Evolutionary conservation across 1,284 basidiomycete species (phyloP).

Genomic region (Microbotryum scabiosae): DNA sequence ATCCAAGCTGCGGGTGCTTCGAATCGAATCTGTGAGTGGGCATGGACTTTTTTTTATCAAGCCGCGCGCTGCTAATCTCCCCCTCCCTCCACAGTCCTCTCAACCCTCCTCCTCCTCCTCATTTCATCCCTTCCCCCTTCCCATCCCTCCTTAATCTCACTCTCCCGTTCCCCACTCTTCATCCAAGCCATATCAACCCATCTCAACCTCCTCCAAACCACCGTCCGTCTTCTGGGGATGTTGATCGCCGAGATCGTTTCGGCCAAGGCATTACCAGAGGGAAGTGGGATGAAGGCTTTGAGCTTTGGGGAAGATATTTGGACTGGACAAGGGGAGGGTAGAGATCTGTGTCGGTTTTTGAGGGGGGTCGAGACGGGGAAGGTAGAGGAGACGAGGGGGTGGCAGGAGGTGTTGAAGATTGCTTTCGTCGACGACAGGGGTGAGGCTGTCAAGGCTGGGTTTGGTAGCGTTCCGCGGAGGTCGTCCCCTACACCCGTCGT

Average conservation of each 20-base stretch:
- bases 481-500: neutral
- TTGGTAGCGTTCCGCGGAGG: neutral
- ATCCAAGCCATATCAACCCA: slow-evolving; percentile 66
- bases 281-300: slow-evolving; percentile 51
- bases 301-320: slow-evolving; percentile 64
- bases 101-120: slow-evolving; percentile 57
- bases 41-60: too few species aligned
- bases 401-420: neutral
- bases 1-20: slow-evolving; percentile 1
- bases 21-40: slow-evolving; percentile 8
- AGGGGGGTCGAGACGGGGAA: slow-evolving; percentile 51
- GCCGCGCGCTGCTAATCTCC: neutral
- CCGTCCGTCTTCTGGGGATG: slow-evolving; percentile 85
- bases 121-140: slow-evolving; percentile 53
- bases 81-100: slow-evolving; percentile 49
- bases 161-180: slow-evolving; percentile 52
- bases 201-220: slow-evolving; percentile 65
- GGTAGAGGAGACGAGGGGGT: slow-evolving; percentile 35
- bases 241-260: slow-evolving; percentile 66
- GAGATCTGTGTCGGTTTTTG: slow-evolving; percentile 48
- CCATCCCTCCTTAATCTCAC: slow-evolving; percentile 42
- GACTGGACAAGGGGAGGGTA: slow-evolving; percentile 65
- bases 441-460: too few species aligned
- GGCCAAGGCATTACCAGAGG: slow-evolving; percentile 36
- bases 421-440: neutral